Percentiles rank a stretch among this genome's conserved stretches.
Evolutionary conservation across 2,329 filamentous ascomycete genomes (phyloP).

Genomic region (Phialemonium atrogriseum): DNA sequence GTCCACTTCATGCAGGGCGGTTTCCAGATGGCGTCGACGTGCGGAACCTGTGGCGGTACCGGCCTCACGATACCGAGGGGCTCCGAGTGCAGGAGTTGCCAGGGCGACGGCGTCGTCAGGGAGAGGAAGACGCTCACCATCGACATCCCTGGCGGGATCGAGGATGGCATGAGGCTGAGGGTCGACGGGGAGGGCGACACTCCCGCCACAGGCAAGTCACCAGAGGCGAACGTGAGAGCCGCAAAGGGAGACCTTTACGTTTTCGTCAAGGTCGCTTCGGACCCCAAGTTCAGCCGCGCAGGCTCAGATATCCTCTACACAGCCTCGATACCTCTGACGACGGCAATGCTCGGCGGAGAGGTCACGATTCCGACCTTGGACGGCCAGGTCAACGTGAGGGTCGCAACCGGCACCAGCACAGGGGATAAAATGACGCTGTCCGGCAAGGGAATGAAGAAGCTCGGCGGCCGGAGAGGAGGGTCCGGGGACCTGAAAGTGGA

Average conservation of each 20-base stretch:
- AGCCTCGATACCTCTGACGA: slow-evolving; percentile 83
- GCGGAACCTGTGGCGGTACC: slow-evolving; percentile 69
- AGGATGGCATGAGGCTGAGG: slow-evolving; percentile 89
- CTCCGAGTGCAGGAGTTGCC: slow-evolving; percentile 71
- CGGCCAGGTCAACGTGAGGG: slow-evolving; percentile 81
- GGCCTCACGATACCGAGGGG: slow-evolving; percentile 71
- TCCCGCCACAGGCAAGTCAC: slow-evolving; percentile 63
- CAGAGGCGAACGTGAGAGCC: slow-evolving; percentile 54
- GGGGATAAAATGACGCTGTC: slow-evolving; percentile 84
- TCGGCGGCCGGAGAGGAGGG: slow-evolving; percentile 57
- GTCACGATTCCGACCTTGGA: slow-evolving; percentile 85
- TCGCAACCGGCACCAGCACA: slow-evolving; percentile 83
- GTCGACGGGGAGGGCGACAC: slow-evolving; percentile 83
- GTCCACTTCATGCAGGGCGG: slow-evolving; percentile 87
- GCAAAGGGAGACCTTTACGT: slow-evolving; percentile 85
- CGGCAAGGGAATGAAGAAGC: slow-evolving; percentile 90
- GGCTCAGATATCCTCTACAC: slow-evolving; percentile 92
- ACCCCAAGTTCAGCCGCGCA: slow-evolving; percentile 79
- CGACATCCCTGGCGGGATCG: slow-evolving; percentile 90
- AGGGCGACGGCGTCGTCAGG: slow-evolving; percentile 74
- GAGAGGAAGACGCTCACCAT: slow-evolving; percentile 78
- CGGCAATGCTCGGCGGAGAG: slow-evolving; percentile 84
- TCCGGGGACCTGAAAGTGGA: slow-evolving; percentile 85
- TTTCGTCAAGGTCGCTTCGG: slow-evolving; percentile 78
- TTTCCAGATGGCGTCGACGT: slow-evolving; percentile 94